These are phyloP conservation scores for Termitomyces sp. DNA, from an alignment of 768 basidiomycete genomes.

Conservation along the genomic window DNA sequence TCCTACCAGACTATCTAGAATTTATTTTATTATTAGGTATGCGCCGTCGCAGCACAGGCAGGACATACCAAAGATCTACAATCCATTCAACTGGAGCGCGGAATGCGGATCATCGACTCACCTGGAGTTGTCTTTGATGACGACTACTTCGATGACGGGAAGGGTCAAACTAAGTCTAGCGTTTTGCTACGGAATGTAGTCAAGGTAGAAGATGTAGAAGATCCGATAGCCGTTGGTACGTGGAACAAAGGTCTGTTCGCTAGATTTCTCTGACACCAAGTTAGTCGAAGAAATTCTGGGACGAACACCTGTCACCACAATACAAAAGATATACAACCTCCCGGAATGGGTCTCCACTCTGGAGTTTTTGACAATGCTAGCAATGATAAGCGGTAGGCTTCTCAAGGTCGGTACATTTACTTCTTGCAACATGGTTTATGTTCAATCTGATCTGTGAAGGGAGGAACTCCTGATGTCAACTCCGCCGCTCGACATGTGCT, in stretches of 20 bases:
- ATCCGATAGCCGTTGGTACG: constrained; percentile 85
- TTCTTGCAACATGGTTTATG: background rate
- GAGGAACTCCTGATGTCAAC: constrained; percentile 86
- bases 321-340: constrained; percentile 83
- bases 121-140: constrained; percentile 97
- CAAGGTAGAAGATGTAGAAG: constrained; percentile 86
- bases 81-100: constrained; percentile 87
- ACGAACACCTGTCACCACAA: constrained; percentile 62
- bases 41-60: constrained; percentile 89
- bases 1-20: background rate
- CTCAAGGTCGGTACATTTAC: constrained; percentile 54
- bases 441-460: constrained; percentile 34
- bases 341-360: constrained; percentile 67
- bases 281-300: constrained; percentile 82
- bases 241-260: constrained; percentile 5
- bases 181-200: constrained; percentile 84
- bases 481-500: constrained; percentile 78
- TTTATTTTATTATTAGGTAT: constrained; percentile 49
- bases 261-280: background rate
- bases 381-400: constrained; percentile 76
- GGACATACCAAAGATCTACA: constrained; percentile 93
- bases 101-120: constrained; percentile 89
- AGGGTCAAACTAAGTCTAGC: constrained; percentile 47
- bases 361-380: constrained; percentile 88
- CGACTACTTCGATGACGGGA: constrained; percentile 36